Conservation (phyloP, 2,329 filamentous ascomycete genomes). For the Colletotrichum sp. region DNA sequence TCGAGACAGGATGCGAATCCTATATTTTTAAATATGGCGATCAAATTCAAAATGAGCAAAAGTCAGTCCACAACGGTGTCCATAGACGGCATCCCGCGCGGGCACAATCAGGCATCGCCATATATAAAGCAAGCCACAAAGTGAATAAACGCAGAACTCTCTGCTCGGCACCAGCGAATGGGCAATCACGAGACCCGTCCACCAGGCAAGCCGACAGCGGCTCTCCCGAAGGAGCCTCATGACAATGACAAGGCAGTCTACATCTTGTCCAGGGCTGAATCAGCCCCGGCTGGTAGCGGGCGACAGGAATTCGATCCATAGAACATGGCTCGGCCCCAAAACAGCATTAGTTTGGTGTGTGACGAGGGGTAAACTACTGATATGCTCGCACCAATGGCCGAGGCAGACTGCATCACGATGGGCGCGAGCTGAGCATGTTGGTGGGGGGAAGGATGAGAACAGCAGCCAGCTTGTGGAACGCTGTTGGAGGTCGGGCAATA, state of each 20-base stretch:
- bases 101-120: not conserved
- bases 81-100: not conserved
- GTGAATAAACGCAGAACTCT: not conserved
- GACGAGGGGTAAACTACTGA: not conserved
- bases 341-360: not conserved
- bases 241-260: conserved; percentile 9
- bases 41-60: not conserved
- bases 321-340: not conserved
- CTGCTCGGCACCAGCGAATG: not conserved
- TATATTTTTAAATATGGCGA: not conserved
- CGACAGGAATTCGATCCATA: not conserved
- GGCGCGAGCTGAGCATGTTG: not conserved
- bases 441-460: not conserved
- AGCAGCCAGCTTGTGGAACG: not conserved
- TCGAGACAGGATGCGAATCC: not conserved
- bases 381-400: not conserved
- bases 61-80: not conserved
- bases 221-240: not conserved
- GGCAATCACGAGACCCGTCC: not conserved
- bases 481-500: not conserved
- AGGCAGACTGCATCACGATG: conserved; percentile 13
- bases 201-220: not conserved
- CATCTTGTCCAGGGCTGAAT: not conserved
- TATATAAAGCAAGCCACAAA: not conserved
- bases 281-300: not conserved